Base-by-base conservation (phyloP, 139 green algal genomes). In the Chlorella vulgaris region DNA sequence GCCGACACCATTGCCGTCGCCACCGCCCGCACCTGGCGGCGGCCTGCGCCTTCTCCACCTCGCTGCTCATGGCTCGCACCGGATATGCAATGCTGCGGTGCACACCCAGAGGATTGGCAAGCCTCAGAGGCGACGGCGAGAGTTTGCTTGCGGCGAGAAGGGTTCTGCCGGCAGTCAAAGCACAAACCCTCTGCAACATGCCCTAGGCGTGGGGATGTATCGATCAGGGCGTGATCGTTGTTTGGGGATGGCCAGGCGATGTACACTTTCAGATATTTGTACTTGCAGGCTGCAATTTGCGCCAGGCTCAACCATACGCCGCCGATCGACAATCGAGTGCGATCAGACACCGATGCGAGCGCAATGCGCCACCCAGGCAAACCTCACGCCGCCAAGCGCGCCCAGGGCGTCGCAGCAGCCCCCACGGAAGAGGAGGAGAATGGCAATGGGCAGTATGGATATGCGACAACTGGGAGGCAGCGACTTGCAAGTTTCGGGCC, bases 401-500 rank as follows among this genome's bases (percentile, higher is more conserved):
- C 8, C 33, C 70, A 36, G 28, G 26, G 39, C 40, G 6, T 24
- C 68, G 10, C 3, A 13, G 7, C 58, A 7, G 28, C 74, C 51
- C 21, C 74, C 38, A 8, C 28, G 60, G 36, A 80, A 80, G 58
- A 55, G 74, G 1, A 15, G 58, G 13, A 55, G 58, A 35, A 28
- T 80, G 21, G 13, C 42, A 36, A 4, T 47, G 35, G 55, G 65
- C 24, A 60, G 33, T 36, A 62, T 86, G 33, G 31, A 84, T 13
- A 61, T 8, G 7, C 65, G 83, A 18, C 53, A 22, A 29, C 78
- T 92, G 7, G 87, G 87, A 2, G 67, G 40, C 18, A 85, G 35
- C 8, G 83, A 74, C 19, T 65, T 91, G 7, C 31, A 75, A 0
- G 86, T 93, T 22, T 84, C 89, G 0, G 39, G 73, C 19, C 63